Base-by-base conservation (phyloP, 2,329 filamentous ascomycete species). In the Talaromyces verruculosus region DNA sequence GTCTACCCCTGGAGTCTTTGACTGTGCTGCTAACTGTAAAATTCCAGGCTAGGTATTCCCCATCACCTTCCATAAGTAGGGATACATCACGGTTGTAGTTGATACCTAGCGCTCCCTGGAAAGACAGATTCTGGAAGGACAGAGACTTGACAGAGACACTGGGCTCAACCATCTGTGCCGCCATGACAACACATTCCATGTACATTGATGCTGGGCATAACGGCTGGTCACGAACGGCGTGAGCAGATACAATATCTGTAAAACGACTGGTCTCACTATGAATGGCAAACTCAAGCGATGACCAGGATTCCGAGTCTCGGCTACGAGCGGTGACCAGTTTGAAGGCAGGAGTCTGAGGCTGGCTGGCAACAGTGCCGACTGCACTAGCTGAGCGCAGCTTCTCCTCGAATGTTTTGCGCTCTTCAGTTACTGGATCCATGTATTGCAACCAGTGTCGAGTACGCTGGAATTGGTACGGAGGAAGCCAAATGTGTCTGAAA, bases 101-200 rank as follows among this genome's bases (percentile, higher is more conserved):
- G 17, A 65, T 60, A 30, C 63, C 63, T 5, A 65, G n/a, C 11
- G 63, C 63, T 25, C 63, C 55, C 15, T 65, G 63, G 45, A 65
- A 65, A 19, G 63, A 65, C 13, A 65, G 37, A 25, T 65, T 55
- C 25, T 65, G 63, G 57, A 65, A 65, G 13, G 45, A 60, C 5
- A 65, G 47, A 3, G 55, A 61, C 22, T 65, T 65, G 15, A 53
- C 63, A 5, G 55, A 65, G 15, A 65, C 28, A 15, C 63, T 59
- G 8, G 63, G 58, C 39, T 65, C 64, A 13, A 62, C 33, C 60
- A 65, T 65, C 49, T 65, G 64, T 25, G 60, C 47, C 1, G 64
- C 64, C 64, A 65, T 65, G 5, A 65, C 64, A 11, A 58, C 64
- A 37, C 64, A 65, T 33, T 65, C 64, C 64, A 65, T 65, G 15